Percentiles rank a stretch among this genome's conserved stretches.
These are phyloP conservation scores for Sphaerosporella brunnea DNA, from an alignment of 495 filamentous ascomycete species.

Conservation along the genomic window DNA sequence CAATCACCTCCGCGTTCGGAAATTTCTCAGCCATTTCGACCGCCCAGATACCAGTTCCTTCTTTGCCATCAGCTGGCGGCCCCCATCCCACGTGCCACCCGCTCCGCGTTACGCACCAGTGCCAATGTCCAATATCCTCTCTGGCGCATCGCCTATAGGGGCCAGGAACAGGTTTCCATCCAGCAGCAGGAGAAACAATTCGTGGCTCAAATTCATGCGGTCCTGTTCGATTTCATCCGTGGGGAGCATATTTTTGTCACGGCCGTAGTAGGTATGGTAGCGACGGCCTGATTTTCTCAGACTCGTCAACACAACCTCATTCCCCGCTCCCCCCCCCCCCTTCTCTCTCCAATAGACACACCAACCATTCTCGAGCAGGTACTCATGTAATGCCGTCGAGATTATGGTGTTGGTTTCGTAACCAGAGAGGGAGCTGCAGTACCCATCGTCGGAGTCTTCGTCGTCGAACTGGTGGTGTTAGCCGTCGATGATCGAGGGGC, in stretches of 20 bases:
- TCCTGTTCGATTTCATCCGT: slow-evolving; percentile 15
- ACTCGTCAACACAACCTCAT: neutral
- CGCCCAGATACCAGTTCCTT: slow-evolving; percentile 37
- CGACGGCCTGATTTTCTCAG: neutral
- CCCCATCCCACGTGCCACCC: slow-evolving; percentile 29
- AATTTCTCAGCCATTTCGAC: slow-evolving; percentile 36
- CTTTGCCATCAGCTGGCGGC: slow-evolving; percentile 34
- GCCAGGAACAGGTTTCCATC: slow-evolving; percentile 26
- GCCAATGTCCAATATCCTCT: slow-evolving; percentile 48
- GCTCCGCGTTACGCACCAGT: slow-evolving; percentile 49
- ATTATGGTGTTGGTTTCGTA: neutral
- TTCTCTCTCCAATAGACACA: neutral
- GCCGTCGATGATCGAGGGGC: too few species aligned
- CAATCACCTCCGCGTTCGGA: slow-evolving; percentile 33
- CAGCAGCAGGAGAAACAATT: slow-evolving; percentile 17
- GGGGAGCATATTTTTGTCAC: slow-evolving; percentile 4
- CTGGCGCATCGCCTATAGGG: slow-evolving; percentile 39
- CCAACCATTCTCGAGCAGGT: slow-evolving; percentile 2
- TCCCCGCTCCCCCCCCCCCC: neutral
- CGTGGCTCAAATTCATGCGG: slow-evolving; percentile 10
- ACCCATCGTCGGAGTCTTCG: neutral
- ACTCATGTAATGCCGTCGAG: neutral
- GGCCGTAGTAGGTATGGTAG: neutral
- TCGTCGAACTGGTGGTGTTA: neutral
- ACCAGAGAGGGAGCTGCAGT: neutral